Conservation (phyloP, 2,329 filamentous ascomycete genomes). For the Paecilomyces variotii region DNA sequence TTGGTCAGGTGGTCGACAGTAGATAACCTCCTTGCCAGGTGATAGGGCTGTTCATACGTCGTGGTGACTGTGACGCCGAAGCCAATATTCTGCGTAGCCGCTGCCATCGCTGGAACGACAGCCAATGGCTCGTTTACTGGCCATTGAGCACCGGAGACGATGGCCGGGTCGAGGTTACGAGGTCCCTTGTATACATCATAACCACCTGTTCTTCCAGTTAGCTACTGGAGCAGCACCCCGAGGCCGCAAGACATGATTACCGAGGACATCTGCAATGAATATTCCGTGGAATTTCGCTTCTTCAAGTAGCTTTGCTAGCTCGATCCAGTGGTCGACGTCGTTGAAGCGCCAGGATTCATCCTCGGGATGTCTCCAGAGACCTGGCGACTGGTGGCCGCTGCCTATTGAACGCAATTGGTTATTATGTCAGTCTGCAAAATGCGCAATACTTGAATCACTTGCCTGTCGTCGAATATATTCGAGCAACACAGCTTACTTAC, state of each 20-base stretch:
- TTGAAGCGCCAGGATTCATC: constrained; percentile 57
- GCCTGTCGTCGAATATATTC: not conserved
- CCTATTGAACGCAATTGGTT: constrained; percentile 18
- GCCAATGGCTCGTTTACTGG: constrained; percentile 62
- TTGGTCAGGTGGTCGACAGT: constrained; percentile 61
- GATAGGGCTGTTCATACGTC: constrained; percentile 62
- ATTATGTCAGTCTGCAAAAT: not conserved
- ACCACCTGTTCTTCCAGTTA: constrained; percentile 37
- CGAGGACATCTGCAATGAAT: constrained; percentile 59
- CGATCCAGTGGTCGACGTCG: constrained; percentile 52
- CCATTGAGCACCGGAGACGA: constrained; percentile 58
- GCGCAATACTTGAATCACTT: not conserved
- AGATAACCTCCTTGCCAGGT: constrained; percentile 56
- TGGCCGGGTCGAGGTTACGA: constrained; percentile 51
- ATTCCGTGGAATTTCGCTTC: constrained; percentile 57
- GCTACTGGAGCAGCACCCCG: constrained; percentile 7
- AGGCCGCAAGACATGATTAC: constrained; percentile 16
- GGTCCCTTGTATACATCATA: constrained; percentile 64
- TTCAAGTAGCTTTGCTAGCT: constrained; percentile 53
- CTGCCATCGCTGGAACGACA: constrained; percentile 59
- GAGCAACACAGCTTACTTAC: constrained; percentile 18
- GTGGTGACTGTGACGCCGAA: constrained; percentile 62
- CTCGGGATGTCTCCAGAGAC: constrained; percentile 56
- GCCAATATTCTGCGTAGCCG: constrained; percentile 57
- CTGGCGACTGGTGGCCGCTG: constrained; percentile 47